A percentile compares a stretch with the other conserved stretches of the same genome.
Evolutionary conservation across 1,139 yeast genomes (phyloP).

Genomic region (Hyphopichia khmerensis): DNA sequence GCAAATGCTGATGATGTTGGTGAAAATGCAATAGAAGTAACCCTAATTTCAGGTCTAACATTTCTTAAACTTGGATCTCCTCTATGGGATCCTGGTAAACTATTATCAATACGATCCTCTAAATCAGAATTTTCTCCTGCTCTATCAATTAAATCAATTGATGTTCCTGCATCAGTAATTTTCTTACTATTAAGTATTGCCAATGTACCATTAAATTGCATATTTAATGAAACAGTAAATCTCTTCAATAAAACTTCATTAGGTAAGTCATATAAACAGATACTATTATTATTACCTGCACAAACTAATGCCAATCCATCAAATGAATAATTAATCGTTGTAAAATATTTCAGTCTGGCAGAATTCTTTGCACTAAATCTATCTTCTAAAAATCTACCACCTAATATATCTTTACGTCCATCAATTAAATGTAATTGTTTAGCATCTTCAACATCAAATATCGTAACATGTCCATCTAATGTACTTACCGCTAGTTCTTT

Average conservation of each 20-base stretch:
- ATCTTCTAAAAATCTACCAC: constrained; percentile 86
- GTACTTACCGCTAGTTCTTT: constrained; percentile 87
- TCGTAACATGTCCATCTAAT: constrained; percentile 80
- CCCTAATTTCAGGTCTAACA: constrained; percentile 77
- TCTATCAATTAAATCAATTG: constrained; percentile 76
- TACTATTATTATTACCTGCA: constrained; percentile 89
- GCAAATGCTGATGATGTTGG: constrained; percentile 93
- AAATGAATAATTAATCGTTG: constrained; percentile 78
- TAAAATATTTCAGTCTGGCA: constrained; percentile 79
- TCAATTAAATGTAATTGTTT: constrained; percentile 83
- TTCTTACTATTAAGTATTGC: constrained; percentile 74
- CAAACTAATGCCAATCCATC: constrained; percentile 89
- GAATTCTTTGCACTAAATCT: constrained; percentile 79
- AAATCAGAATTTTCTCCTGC: constrained; percentile 84
- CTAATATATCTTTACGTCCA: constrained; percentile 78
- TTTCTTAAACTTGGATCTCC: constrained; percentile 86
- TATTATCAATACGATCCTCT: constrained; percentile 74
- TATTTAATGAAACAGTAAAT: constrained; percentile 82
- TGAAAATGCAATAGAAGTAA: constrained; percentile 74
- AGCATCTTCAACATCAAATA: constrained; percentile 82
- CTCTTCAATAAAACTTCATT: constrained; percentile 83
- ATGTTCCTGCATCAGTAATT: constrained; percentile 81
- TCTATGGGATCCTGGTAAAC: constrained; percentile 84
- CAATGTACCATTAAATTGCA: constrained; percentile 88
- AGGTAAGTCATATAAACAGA: constrained; percentile 85